Evolutionary conservation across 129 eudicot genomes (phyloP), one percentile per base, ranked within the genome.

Genomic region (Flaveria linearis): DNA sequence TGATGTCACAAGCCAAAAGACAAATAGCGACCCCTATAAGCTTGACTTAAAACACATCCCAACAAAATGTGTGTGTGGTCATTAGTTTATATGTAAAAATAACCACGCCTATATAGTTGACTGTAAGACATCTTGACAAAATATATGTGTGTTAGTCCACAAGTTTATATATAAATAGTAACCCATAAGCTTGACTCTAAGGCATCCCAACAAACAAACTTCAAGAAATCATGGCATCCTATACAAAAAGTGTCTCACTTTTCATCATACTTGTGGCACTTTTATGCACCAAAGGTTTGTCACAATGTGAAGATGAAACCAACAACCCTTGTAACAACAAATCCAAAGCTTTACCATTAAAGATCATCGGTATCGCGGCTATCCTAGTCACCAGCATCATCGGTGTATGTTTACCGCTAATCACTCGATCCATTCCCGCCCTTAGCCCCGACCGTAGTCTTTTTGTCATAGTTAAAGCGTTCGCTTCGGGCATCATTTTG

Each of bases 401-500:
- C 58, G 96, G 96, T 2, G 90, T 90, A 45, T 77, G 74, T 33
- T 46, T 85, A 14, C 96, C 96, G 28, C 80, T 90, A 1, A 74
- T 90, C 70, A 85, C 87, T 15, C 81, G 80, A 1, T 86, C 89
- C 5, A 9, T 90, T 46, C 96, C 90, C 0, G 88, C 85, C 14
- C 81, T 90, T 23, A 77, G 84, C 70, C 96, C 90, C 20, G 90
- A 87, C 12, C 78, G 85, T 23, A 80, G 65, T 72, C 84, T 87
- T n/a, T 90, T 90, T 25, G 86, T 87, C 2, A 63, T 90, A 0
- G 83, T 90, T 1, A 90, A 90, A 77, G 82, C 86, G 17, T 90
- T 90, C 67, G 91, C 92, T 12, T 82, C 92, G 5, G 96, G 93
- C 47, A 85, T 90, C 46, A 90, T 90, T 14, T 66, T 90, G 26